These are phyloP conservation scores for Fusarium luffae DNA, from an alignment of 2,329 filamentous ascomycete genomes.

Conservation along the genomic window DNA sequence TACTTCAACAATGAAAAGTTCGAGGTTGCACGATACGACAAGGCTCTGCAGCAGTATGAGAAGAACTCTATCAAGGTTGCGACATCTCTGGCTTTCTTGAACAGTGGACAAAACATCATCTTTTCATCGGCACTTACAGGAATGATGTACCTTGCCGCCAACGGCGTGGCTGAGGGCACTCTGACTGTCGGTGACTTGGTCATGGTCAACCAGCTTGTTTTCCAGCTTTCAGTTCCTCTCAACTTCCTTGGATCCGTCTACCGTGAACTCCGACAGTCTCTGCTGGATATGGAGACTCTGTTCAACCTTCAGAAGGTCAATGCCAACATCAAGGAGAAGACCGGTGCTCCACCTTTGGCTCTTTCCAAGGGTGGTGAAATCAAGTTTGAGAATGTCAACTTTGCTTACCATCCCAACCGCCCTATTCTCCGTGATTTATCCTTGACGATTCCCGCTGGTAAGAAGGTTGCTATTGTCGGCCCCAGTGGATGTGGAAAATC, in stretches of 20 bases:
- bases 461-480: conserved; percentile 95
- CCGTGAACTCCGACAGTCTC: conserved; percentile 90
- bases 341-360: conserved; percentile 76
- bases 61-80: conserved; percentile 96
- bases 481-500: conserved; percentile 97
- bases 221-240: conserved; percentile 94
- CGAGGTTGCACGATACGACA: conserved; percentile 90
- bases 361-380: conserved; percentile 87
- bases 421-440: conserved; percentile 87
- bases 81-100: conserved; percentile 91
- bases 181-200: conserved; percentile 96
- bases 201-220: conserved; percentile 99
- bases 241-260: conserved; percentile 99
- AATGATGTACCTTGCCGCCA: conserved; percentile 98
- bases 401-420: conserved; percentile 88
- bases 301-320: conserved; percentile 99
- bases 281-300: conserved; percentile 98
- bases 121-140: conserved; percentile 92
- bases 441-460: conserved; percentile 91
- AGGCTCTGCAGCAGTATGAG: conserved; percentile 86
- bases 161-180: conserved; percentile 83
- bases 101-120: conserved; percentile 95
- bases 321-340: conserved; percentile 81
- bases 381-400: conserved; percentile 92
- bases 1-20: conserved; percentile 99